Conservation (phyloP, 352 stramenopile genomes). For the Elongisporangium prolatum region DNA sequence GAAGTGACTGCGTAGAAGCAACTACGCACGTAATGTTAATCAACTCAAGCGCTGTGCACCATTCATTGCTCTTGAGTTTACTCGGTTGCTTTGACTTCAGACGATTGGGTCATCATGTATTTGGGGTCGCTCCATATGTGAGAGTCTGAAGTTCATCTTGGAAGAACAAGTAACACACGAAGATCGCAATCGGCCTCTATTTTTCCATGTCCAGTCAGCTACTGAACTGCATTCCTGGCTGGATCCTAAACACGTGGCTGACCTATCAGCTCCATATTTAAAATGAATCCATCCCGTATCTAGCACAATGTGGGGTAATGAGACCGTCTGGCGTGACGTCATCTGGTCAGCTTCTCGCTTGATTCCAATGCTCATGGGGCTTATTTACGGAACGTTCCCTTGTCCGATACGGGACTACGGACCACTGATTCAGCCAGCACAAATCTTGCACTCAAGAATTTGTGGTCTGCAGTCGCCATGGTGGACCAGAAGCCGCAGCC, state of each 20-base stretch:
- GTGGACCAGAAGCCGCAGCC: conserved; percentile 54
- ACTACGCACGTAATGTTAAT: too few species aligned
- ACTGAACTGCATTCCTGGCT: not conserved
- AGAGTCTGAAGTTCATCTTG: not conserved
- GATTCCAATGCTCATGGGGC: not conserved
- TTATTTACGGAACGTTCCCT: not conserved
- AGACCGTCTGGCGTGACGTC: not conserved
- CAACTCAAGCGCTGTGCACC: not conserved
- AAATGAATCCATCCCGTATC: not conserved
- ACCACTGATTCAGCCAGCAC: not conserved
- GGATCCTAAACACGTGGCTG: too few species aligned
- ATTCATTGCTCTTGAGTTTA: not conserved
- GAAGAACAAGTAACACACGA: not conserved
- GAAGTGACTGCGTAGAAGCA: too few species aligned
- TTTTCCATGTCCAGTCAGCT: not conserved
- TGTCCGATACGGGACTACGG: not conserved
- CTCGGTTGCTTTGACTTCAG: not conserved
- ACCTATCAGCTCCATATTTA: not conserved
- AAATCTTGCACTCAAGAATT: not conserved
- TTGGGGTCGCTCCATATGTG: not conserved
- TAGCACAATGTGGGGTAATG: not conserved
- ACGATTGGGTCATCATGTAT: not conserved
- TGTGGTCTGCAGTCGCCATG: conserved; percentile 21
- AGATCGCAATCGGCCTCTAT: not conserved
- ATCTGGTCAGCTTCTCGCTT: not conserved